A percentile compares a stretch with the other conserved stretches of the same genome.
Evolutionary conservation across 2,329 filamentous ascomycete genomes (phyloP).

Genomic region (Talaromyces sp.): DNA sequence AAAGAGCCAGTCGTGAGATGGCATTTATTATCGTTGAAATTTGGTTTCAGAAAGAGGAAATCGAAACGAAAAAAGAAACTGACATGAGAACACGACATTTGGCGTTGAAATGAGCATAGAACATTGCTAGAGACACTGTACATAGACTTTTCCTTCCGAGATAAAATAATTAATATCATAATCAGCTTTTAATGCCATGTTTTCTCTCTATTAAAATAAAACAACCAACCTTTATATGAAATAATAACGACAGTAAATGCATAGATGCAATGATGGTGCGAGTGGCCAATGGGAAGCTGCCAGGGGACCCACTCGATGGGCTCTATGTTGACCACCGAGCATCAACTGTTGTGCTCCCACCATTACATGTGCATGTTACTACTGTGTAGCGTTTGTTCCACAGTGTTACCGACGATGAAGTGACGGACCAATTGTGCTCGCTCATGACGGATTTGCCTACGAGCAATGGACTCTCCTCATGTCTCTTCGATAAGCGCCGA

Average conservation of each 20-base stretch:
- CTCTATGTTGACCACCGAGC: not conserved
- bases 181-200: not conserved
- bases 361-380: not conserved
- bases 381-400: not conserved
- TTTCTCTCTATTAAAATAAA: not conserved
- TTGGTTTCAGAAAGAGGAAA: not conserved
- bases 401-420: not conserved
- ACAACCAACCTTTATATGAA: not conserved
- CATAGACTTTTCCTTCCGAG: not conserved
- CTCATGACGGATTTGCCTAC: not conserved
- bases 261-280: not conserved
- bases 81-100: not conserved
- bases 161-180: not conserved
- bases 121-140: not conserved
- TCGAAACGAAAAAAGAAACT: not conserved
- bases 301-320: not conserved
- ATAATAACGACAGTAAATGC: not conserved
- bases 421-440: not conserved
- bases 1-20: not conserved
- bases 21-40: not conserved
- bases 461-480: constrained; percentile 2
- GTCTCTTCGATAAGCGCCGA: constrained; percentile 21
- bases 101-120: not conserved
- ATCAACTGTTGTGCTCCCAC: not conserved
- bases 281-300: not conserved